Percentiles rank a stretch among this genome's conserved stretches.
phyloP scores from a whole-genome alignment of 768 basidiomycete genomes.

The Mycena alexandri region DNA sequence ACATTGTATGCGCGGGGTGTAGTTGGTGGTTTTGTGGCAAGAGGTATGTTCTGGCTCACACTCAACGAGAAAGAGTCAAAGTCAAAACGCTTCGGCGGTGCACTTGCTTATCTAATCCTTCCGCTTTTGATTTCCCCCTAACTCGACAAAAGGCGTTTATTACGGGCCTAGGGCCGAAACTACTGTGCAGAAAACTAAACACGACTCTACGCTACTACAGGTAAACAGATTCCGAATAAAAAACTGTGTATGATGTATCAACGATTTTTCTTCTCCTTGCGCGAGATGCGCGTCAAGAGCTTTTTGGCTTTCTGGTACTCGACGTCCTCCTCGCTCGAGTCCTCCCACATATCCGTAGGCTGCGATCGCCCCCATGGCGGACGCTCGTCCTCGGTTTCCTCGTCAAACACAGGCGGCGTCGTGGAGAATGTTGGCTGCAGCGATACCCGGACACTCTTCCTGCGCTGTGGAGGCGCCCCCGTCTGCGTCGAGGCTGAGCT shows the following conservation, averaged over 20 bases:
- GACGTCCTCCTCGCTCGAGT: constrained; percentile 83
- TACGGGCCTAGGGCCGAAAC: constrained; percentile 2
- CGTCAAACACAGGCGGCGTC: constrained; percentile 67
- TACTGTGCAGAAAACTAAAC: constrained; percentile 15
- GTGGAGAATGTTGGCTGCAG: constrained; percentile 81
- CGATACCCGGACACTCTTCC: constrained; percentile 86
- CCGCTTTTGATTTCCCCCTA: not conserved
- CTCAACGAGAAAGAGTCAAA: constrained; percentile 5
- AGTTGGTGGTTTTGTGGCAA: not conserved
- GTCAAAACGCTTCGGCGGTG: constrained; percentile 15
- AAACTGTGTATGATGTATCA: constrained; percentile 4
- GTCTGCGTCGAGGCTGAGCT: constrained; percentile 32
- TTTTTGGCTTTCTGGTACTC: constrained; percentile 71
- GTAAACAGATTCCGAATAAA: not conserved
- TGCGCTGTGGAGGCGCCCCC: constrained; percentile 45
- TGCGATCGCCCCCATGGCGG: constrained; percentile 37
- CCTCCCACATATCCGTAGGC: constrained; percentile 69
- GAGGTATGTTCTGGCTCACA: not conserved
- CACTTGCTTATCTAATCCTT: constrained; percentile 10
- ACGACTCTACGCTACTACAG: constrained; percentile 4
- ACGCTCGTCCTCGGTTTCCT: constrained; percentile 61
- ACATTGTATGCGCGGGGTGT: constrained; percentile 55
- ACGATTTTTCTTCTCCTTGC: constrained; percentile 42
- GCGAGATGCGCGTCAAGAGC: constrained; percentile 62
- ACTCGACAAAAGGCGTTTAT: not conserved